Evolutionary conservation across 1,284 basidiomycete genomes (phyloP).

Genomic region (Earliella scabrosa): DNA sequence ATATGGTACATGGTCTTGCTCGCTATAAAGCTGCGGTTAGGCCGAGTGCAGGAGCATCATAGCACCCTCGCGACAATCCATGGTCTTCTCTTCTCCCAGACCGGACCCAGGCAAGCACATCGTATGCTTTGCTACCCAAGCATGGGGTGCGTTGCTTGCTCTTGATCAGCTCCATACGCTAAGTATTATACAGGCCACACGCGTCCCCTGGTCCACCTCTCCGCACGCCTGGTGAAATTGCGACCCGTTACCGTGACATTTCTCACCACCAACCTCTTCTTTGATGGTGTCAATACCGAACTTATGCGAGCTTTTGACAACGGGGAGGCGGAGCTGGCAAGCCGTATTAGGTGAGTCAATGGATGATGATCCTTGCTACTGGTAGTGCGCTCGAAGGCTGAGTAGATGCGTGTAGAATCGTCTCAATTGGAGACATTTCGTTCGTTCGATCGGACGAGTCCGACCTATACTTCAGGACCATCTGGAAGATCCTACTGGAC

Average conservation of each 20-base stretch:
- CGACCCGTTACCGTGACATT: constrained; percentile 5
- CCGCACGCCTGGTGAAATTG: not conserved
- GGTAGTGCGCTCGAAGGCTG: too few relatives aligned
- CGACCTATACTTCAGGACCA: not conserved
- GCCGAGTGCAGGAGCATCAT: too few relatives aligned
- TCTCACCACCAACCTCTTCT: constrained; percentile 5
- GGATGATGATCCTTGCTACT: too few relatives aligned
- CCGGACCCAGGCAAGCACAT: not conserved
- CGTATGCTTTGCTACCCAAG: not conserved
- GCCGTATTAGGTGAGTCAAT: constrained; percentile 11
- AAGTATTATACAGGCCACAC: not conserved
- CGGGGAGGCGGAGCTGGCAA: not conserved
- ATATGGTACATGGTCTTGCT: too few relatives aligned
- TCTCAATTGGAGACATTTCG: not conserved
- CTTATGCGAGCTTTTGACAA: constrained; percentile 11
- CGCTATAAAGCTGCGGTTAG: too few relatives aligned
- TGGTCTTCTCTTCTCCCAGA: not conserved
- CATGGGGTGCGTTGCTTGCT: not conserved
- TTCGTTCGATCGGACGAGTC: not conserved
- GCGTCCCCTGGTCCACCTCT: not conserved
- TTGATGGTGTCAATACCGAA: constrained; percentile 5
- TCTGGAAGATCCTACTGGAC: not conserved
- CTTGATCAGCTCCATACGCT: not conserved
- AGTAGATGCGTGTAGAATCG: not conserved
- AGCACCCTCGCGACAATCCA: not conserved